A percentile compares a stretch with the other conserved stretches of the same genome.
These are phyloP conservation scores for Dictyostelium intermedium DNA, from an alignment of 78 protist genomes.

Conservation along the genomic window DNA sequence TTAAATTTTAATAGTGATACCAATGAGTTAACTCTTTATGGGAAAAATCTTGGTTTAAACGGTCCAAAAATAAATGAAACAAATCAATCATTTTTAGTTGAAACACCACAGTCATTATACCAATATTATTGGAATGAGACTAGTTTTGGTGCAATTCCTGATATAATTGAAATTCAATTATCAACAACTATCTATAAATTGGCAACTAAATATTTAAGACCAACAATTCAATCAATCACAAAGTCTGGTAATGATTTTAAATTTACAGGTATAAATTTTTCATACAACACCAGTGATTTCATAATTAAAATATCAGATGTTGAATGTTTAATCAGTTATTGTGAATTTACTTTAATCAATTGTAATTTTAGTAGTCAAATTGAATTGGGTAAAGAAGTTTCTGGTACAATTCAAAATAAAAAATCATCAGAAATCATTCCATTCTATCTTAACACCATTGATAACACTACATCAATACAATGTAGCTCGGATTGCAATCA, in stretches of 20 bases:
- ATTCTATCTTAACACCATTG: neutral
- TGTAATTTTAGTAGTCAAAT: neutral
- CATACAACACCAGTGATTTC: neutral
- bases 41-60: neutral
- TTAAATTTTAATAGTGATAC: neutral
- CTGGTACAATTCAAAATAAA: neutral
- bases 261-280: neutral
- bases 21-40: neutral
- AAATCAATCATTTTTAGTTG: neutral
- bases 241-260: neutral
- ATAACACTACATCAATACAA: neutral
- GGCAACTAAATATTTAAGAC: neutral
- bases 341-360: neutral
- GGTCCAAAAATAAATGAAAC: neutral
- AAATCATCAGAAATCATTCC: neutral
- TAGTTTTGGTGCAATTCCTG: neutral
- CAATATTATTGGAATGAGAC: neutral
- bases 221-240: neutral
- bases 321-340: neutral
- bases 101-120: neutral
- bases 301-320: neutral
- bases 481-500: neutral
- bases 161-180: neutral
- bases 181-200: neutral
- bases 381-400: neutral